phyloP scores from a whole-genome alignment of 768 basidiomycete species.

The Sistotremastrum niveocremeum region DNA sequence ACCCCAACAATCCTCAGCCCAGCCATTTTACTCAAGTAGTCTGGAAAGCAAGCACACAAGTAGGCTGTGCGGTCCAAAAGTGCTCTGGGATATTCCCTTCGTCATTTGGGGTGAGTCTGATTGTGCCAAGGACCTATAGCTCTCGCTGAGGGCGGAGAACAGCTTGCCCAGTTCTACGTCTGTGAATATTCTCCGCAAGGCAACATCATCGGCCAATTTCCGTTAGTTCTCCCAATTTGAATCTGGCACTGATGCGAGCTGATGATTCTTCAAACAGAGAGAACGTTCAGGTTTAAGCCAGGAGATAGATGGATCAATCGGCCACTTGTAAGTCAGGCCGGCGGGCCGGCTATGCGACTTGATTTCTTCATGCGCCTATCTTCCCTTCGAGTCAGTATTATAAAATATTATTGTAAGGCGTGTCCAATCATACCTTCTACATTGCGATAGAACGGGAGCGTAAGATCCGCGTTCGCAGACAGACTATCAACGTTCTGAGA shows the following conservation, averaged over 20 bases:
- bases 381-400: too few relatives aligned
- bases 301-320: neutral
- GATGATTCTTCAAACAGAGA: neutral
- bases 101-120: slow-evolving; percentile 35
- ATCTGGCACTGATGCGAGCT: neutral
- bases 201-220: slow-evolving; percentile 49
- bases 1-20: slow-evolving; percentile 38
- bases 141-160: slow-evolving; percentile 1
- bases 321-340: too few relatives aligned
- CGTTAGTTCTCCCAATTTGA: slow-evolving; percentile 25
- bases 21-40: slow-evolving; percentile 71
- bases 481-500: too few relatives aligned
- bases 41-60: slow-evolving; percentile 51
- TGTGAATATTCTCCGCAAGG: slow-evolving; percentile 58
- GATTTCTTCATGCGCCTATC: too few relatives aligned
- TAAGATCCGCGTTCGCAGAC: too few relatives aligned
- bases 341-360: too few relatives aligned
- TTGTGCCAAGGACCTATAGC: neutral
- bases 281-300: slow-evolving; percentile 3
- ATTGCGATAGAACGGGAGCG: too few relatives aligned
- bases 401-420: too few relatives aligned
- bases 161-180: slow-evolving; percentile 48
- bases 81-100: slow-evolving; percentile 48
- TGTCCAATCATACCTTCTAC: too few relatives aligned
- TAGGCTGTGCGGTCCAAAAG: slow-evolving; percentile 46